Percentiles rank a stretch among this genome's conserved stretches.
phyloP scores from a whole-genome alignment of 2,329 filamentous ascomycete species.

The Claviceps pusilla region DNA sequence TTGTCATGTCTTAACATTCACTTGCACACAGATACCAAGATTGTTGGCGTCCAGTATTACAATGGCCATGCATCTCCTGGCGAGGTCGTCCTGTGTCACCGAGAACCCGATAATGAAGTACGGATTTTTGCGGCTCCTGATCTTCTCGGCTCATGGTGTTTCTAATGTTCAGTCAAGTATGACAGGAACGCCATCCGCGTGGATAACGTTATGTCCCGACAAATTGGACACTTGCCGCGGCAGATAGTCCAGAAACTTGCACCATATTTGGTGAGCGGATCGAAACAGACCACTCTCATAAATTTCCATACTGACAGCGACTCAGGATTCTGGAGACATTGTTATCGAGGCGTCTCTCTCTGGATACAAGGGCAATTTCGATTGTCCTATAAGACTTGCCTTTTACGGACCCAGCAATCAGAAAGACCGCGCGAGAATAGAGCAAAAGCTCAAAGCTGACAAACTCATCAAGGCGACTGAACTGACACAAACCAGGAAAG shows the following conservation, averaged over 20 bases:
- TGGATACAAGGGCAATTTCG: slow-evolving; percentile 49
- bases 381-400: slow-evolving; percentile 56
- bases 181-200: slow-evolving; percentile 66
- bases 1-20: neutral
- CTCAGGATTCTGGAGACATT: slow-evolving; percentile 41
- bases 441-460: slow-evolving; percentile 46
- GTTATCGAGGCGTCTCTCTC: slow-evolving; percentile 54
- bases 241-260: slow-evolving; percentile 56
- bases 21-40: slow-evolving; percentile 25
- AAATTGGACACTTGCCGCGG: slow-evolving; percentile 67
- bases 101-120: slow-evolving; percentile 51
- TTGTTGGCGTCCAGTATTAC: slow-evolving; percentile 45
- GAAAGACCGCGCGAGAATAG: slow-evolving; percentile 36
- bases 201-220: slow-evolving; percentile 56
- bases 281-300: neutral
- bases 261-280: slow-evolving; percentile 45
- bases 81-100: slow-evolving; percentile 45
- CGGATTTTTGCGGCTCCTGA: slow-evolving; percentile 2
- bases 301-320: neutral
- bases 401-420: slow-evolving; percentile 54
- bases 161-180: slow-evolving; percentile 25
- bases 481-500: slow-evolving; percentile 36
- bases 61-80: slow-evolving; percentile 44
- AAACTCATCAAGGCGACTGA: slow-evolving; percentile 46
- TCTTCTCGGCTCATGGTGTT: neutral